Percentiles rank a stretch among this genome's conserved stretches.
Evolutionary conservation across 2,329 filamentous ascomycete species (phyloP).

Genomic region (Sarocladium strictum): DNA sequence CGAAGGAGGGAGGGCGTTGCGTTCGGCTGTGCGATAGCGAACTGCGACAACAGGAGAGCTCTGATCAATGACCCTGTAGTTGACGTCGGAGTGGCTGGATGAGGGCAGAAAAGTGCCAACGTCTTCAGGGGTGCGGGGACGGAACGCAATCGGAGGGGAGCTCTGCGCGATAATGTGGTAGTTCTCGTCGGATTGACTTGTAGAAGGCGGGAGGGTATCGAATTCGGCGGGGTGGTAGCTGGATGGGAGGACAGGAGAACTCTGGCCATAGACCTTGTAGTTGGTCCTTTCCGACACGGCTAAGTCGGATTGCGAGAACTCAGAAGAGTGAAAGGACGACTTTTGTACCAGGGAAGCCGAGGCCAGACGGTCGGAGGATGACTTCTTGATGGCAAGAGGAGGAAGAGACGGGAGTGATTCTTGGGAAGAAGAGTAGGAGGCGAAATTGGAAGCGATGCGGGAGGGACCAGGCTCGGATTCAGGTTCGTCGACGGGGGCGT

Average conservation of each 20-base stretch:
- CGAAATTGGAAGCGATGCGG: conserved; percentile 9
- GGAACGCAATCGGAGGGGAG: neutral
- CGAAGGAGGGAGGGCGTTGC: conserved; percentile 26
- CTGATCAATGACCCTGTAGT: conserved; percentile 1
- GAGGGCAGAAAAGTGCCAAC: neutral
- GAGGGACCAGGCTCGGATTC: conserved; percentile 9
- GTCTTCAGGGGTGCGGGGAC: conserved; percentile 1
- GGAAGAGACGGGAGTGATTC: conserved; percentile 8
- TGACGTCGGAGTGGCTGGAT: conserved; percentile 1
- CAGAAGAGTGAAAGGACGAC: conserved; percentile 10
- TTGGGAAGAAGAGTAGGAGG: conserved; percentile 13
- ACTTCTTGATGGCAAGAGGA: conserved; percentile 9
- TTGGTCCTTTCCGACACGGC: conserved; percentile 46
- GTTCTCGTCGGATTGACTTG: conserved; percentile 1
- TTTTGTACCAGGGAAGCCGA: conserved; percentile 5
- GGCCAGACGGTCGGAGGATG: neutral
- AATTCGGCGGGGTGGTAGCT: conserved; percentile 20
- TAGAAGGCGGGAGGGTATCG: conserved; percentile 29
- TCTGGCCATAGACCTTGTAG: conserved; percentile 47
- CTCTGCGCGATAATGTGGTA: neutral
- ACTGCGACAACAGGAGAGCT: conserved; percentile 11
- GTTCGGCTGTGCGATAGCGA: neutral
- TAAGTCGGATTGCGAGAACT: conserved; percentile 29
- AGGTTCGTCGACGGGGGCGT: conserved; percentile 24
- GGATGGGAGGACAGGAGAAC: conserved; percentile 25